phyloP scores from a whole-genome alignment of 2,329 filamentous ascomycete species.

The Microdochium bolleyi region DNA sequence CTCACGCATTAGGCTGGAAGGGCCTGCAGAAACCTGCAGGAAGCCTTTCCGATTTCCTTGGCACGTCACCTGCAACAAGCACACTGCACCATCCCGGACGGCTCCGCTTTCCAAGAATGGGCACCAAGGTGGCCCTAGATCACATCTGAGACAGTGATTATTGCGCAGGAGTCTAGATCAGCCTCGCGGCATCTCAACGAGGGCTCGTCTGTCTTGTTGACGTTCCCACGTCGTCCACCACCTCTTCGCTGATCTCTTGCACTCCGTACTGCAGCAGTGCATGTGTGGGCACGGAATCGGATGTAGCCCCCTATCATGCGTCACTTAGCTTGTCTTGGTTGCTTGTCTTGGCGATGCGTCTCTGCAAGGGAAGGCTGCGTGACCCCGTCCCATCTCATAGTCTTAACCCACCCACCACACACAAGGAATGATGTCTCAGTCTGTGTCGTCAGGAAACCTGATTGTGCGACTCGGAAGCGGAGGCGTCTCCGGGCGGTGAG shows the following conservation, averaged over 20 bases:
- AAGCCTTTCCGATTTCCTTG: not conserved
- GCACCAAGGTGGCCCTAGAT: not conserved
- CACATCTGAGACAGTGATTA: not conserved
- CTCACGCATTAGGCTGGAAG: not conserved
- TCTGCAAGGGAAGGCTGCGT: not conserved
- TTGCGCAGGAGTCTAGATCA: not conserved
- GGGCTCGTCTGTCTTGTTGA: not conserved
- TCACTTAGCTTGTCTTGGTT: not conserved
- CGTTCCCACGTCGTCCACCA: not conserved
- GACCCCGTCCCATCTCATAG: not conserved
- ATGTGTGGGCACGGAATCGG: not conserved
- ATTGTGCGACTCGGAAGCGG: not conserved
- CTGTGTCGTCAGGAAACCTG: not conserved
- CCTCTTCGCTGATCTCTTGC: not conserved
- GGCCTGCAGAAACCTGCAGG: not conserved
- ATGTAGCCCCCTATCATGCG: not conserved
- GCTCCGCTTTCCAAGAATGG: not conserved
- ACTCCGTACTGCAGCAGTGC: not conserved
- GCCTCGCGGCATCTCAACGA: not conserved
- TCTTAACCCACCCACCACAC: not conserved
- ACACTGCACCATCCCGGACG: not conserved
- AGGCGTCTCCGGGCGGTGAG: not conserved
- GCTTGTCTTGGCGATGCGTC: not conserved
- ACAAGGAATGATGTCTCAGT: not conserved
- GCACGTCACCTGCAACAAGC: not conserved